A percentile compares a stretch with the other conserved stretches of the same genome.
These are phyloP conservation scores for Backusella morwellensis DNA, from an alignment of 192 early-diverging fungal genomes.

Conservation along the genomic window DNA sequence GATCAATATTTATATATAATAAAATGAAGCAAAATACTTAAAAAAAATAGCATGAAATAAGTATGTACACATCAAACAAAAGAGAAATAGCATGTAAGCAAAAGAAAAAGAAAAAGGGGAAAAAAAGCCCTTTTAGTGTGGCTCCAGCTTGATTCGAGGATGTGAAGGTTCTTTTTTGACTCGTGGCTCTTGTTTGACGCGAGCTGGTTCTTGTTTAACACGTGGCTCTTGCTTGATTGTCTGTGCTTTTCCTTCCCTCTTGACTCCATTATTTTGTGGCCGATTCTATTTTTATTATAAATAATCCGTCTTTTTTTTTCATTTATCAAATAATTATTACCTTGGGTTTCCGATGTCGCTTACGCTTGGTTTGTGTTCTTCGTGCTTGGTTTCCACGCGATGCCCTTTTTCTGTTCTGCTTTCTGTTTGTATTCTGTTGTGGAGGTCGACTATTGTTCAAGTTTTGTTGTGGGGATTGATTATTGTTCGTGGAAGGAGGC, in stretches of 20 bases:
- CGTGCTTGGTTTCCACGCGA: too few relatives aligned
- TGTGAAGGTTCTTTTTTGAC: neutral
- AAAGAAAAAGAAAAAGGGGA: too few relatives aligned
- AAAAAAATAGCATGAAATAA: neutral
- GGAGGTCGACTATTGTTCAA: too few relatives aligned
- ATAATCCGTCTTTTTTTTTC: neutral
- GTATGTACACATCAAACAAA: neutral
- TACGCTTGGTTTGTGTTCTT: neutral
- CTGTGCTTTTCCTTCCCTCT: neutral
- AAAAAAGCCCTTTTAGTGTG: neutral
- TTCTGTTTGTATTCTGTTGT: too few relatives aligned
- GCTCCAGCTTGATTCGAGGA: neutral
- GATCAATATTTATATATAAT: neutral
- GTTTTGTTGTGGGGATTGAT: neutral
- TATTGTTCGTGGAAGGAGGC: neutral
- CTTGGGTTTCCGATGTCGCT: too few relatives aligned
- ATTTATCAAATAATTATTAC: too few relatives aligned
- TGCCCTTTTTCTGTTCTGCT: too few relatives aligned
- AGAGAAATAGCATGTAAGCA: too few relatives aligned
- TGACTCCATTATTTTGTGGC: neutral
- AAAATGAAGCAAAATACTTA: neutral
- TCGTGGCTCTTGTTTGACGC: neutral
- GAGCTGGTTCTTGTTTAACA: neutral
- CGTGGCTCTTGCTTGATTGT: neutral
- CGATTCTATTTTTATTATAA: neutral